These are phyloP conservation scores for Colletotrichum eremochloae DNA, from an alignment of 2,329 filamentous ascomycete genomes.

Conservation along the genomic window DNA sequence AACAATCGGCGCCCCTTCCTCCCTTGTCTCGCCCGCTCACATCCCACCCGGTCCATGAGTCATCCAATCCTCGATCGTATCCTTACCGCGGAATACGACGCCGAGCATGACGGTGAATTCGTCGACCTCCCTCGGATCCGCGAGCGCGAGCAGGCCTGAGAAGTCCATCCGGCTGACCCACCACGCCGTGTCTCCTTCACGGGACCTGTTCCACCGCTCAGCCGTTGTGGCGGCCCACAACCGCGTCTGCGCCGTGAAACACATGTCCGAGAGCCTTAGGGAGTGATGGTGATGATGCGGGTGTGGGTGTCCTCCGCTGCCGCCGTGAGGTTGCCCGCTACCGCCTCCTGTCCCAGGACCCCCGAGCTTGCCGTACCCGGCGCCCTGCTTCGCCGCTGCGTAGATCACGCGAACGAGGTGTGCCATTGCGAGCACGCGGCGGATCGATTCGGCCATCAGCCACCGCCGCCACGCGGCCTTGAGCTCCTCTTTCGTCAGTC, in stretches of 20 bases:
- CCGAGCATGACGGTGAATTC: constrained; percentile 41
- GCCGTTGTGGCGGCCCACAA: constrained; percentile 42
- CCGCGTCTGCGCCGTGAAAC: constrained; percentile 41
- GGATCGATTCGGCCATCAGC: constrained; percentile 42
- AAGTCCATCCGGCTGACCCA: constrained; percentile 43
- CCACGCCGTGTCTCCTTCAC: constrained; percentile 38
- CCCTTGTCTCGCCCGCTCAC: constrained; percentile 3
- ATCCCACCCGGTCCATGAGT: constrained; percentile 30
- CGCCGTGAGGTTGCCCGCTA: background rate
- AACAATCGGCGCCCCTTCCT: background rate
- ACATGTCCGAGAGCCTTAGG: constrained; percentile 39
- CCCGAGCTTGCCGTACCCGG: constrained; percentile 24
- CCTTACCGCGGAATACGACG: constrained; percentile 39
- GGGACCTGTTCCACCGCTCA: constrained; percentile 42
- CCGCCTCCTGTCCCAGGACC: background rate
- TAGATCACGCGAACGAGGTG: constrained; percentile 43
- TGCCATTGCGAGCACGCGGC: constrained; percentile 39
- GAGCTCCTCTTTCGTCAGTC: constrained; percentile 33
- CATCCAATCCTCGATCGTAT: constrained; percentile 43
- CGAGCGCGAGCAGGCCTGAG: constrained; percentile 37
- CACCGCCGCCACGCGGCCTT: constrained; percentile 43
- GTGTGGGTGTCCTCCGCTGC: constrained; percentile 8
- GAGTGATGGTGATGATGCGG: constrained; percentile 22
- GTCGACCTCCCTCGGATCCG: constrained; percentile 40
- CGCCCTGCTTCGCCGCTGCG: constrained; percentile 39